A percentile compares a stretch with the other conserved stretches of the same genome.
phyloP scores from a whole-genome alignment of 352 stramenopile species.

The Pythium phragmiticola region DNA sequence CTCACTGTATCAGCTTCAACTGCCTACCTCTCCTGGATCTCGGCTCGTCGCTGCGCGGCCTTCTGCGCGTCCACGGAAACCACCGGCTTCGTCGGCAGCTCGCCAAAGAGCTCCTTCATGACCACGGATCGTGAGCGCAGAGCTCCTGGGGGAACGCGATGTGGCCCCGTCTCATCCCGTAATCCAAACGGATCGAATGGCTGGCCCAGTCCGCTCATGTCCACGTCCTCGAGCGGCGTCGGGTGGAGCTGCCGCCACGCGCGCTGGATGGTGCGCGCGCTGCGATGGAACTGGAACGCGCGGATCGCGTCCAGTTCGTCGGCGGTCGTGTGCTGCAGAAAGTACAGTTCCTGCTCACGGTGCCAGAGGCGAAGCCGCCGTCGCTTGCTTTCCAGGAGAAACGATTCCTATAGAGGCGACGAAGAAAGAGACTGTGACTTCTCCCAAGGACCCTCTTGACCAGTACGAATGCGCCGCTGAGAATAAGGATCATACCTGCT shows the following conservation, averaged over 20 bases:
- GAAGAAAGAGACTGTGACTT: no score
- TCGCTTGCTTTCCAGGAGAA: constrained; percentile 40
- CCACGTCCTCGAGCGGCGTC: constrained; percentile 18
- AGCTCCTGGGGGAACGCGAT: background rate
- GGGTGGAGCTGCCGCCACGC: constrained; percentile 34
- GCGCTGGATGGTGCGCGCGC: constrained; percentile 43
- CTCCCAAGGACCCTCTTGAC: no score
- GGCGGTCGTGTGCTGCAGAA: constrained; percentile 57
- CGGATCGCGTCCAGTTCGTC: constrained; percentile 45
- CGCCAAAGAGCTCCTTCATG: constrained; percentile 8
- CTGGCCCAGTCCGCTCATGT: constrained; percentile 10
- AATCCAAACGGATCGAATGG: constrained; percentile 25
- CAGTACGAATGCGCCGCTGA: no score
- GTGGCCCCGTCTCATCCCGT: background rate
- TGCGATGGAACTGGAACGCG: constrained; percentile 41
- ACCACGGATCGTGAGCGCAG: background rate
- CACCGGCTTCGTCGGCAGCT: background rate
- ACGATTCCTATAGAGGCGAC: constrained; percentile 31
- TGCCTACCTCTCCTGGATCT: constrained; percentile 19
- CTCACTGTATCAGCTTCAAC: background rate
- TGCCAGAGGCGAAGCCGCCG: constrained; percentile 54
- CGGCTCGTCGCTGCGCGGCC: constrained; percentile 9
- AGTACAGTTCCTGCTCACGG: constrained; percentile 66
- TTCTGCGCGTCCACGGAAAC: background rate
- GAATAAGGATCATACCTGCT: constrained; percentile 31